phyloP scores from a whole-genome alignment of 2,329 filamentous ascomycete species.

The Myriosclerotinia duriaeana region DNA sequence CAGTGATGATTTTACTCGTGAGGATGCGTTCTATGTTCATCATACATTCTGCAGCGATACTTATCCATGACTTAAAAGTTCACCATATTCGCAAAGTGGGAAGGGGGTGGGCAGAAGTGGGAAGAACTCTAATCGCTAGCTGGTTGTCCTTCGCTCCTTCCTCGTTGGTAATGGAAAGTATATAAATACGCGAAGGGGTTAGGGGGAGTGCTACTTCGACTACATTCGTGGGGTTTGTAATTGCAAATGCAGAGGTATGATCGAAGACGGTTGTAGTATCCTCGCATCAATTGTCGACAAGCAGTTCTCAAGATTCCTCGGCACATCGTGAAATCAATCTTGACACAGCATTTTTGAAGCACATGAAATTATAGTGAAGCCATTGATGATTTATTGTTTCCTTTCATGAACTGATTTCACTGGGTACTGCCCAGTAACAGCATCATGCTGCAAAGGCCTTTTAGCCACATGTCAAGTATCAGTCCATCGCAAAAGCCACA shows the following conservation, averaged over 20 bases:
- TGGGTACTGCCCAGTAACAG: slow-evolving; percentile 36
- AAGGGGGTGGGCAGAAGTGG: neutral
- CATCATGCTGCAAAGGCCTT: slow-evolving; percentile 35
- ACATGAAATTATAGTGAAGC: neutral
- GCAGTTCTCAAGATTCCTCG: neutral
- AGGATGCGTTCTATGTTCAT: neutral
- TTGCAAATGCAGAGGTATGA: too few species aligned
- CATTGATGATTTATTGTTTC: slow-evolving; percentile 34
- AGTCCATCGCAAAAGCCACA: slow-evolving; percentile 40
- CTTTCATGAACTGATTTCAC: slow-evolving; percentile 37
- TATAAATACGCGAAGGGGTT: neutral
- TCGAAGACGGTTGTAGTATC: neutral
- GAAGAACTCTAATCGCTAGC: too few species aligned
- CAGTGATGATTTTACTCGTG: too few species aligned
- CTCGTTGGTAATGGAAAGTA: neutral
- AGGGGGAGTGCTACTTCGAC: neutral
- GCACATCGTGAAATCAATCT: neutral
- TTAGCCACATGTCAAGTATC: slow-evolving; percentile 39
- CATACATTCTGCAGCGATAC: neutral
- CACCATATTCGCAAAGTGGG: neutral
- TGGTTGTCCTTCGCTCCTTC: neutral
- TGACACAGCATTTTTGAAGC: neutral
- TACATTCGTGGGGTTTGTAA: too few species aligned
- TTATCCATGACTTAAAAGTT: neutral
- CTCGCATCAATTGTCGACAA: neutral